Conservation (phyloP, 1,284 basidiomycete species). For the Cryptococcus sp. region DNA sequence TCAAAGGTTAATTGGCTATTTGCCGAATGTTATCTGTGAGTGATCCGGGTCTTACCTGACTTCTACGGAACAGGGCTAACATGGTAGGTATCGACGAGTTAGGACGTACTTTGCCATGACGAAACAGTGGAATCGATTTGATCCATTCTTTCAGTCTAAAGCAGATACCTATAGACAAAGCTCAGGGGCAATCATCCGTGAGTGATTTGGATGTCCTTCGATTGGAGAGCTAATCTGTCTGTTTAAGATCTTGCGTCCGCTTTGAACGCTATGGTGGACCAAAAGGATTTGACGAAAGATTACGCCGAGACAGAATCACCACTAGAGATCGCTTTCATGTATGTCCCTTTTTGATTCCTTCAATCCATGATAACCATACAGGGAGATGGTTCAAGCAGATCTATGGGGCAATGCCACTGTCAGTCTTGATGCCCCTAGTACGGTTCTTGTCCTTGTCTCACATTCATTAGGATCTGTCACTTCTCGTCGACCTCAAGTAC, state of each 20-base stretch:
- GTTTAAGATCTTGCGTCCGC: constrained; percentile 39
- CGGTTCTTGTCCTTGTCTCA: background rate
- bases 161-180: constrained; percentile 76
- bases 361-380: constrained; percentile 2
- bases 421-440: background rate
- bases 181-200: constrained; percentile 70
- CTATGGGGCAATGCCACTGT: constrained; percentile 49
- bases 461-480: constrained; percentile 39
- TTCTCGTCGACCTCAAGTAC: constrained; percentile 47
- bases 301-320: constrained; percentile 32
- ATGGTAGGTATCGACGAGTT: constrained; percentile 72
- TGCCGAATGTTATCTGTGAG: constrained; percentile 69
- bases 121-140: constrained; percentile 68
- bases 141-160: constrained; percentile 83
- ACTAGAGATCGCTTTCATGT: constrained; percentile 46
- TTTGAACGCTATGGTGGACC: constrained; percentile 32
- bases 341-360: constrained; percentile 7
- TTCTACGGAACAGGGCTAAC: background rate
- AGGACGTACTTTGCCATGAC: constrained; percentile 69
- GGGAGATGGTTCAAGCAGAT: constrained; percentile 48
- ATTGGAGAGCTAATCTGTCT: background rate
- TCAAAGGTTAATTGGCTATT: constrained; percentile 89
- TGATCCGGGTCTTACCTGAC: constrained; percentile 3
- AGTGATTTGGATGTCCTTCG: constrained; percentile 13
- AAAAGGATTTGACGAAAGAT: constrained; percentile 25